These are phyloP conservation scores for Parastagonospora nodorum DNA, from an alignment of 2,329 filamentous ascomycete species.

Conservation along the genomic window DNA sequence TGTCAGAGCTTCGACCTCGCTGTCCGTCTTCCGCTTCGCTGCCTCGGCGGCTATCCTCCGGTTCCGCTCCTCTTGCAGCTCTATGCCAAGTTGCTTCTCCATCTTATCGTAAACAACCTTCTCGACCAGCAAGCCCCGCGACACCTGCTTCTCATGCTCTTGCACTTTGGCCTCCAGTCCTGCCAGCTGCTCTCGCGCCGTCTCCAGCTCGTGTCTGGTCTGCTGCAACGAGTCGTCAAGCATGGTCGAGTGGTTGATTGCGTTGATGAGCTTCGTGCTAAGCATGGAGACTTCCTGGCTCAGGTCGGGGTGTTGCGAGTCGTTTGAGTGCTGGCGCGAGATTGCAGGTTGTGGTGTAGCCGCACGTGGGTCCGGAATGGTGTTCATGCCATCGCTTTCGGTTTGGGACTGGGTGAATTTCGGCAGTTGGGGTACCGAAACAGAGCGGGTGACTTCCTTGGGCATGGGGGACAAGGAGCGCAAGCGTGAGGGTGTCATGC, in stretches of 20 bases:
- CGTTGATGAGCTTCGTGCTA: conserved; percentile 94
- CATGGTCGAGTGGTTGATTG: conserved; percentile 93
- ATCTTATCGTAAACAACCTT: conserved; percentile 71
- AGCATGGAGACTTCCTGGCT: conserved; percentile 83
- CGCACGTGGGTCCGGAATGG: conserved; percentile 62
- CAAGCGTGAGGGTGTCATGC: conserved; percentile 42
- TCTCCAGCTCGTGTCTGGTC: conserved; percentile 81
- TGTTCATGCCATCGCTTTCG: conserved; percentile 67
- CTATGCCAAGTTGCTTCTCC: conserved; percentile 47
- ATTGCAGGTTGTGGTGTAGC: conserved; percentile 43
- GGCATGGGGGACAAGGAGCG: conserved; percentile 44
- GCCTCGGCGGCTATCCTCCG: conserved; percentile 51
- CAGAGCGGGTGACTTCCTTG: conserved; percentile 45
- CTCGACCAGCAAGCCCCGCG: conserved; percentile 75
- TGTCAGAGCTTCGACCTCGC: conserved; percentile 88
- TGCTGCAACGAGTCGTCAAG: conserved; percentile 86
- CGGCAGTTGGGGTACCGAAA: conserved; percentile 44
- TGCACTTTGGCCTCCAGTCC: conserved; percentile 72
- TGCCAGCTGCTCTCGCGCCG: conserved; percentile 68
- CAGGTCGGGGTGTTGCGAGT: conserved; percentile 64
- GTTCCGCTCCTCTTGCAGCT: conserved; percentile 50
- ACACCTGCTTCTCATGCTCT: conserved; percentile 71
- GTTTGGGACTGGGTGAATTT: conserved; percentile 42
- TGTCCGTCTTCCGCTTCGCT: conserved; percentile 87
- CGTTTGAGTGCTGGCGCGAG: conserved; percentile 51